Conservation (phyloP, 1,284 basidiomycete genomes). For the Trichosporon ovoides region DNA sequence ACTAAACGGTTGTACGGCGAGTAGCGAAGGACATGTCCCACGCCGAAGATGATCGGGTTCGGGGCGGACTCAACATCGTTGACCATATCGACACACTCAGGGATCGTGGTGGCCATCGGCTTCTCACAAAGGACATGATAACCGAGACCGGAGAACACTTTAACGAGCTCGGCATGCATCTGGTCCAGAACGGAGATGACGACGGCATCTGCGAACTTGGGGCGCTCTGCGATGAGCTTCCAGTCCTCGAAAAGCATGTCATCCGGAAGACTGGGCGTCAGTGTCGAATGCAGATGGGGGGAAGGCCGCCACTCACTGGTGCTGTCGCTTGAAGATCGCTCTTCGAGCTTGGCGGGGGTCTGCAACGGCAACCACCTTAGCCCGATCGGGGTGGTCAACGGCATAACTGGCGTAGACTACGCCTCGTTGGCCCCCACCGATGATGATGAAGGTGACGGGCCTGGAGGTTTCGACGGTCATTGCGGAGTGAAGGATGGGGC, state of each 20-base stretch:
- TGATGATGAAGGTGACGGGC: conserved; percentile 54
- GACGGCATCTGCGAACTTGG: conserved; percentile 70
- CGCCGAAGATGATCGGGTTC: conserved; percentile 62
- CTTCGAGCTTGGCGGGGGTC: conserved; percentile 69
- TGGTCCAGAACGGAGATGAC: conserved; percentile 65
- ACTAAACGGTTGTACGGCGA: conserved; percentile 71
- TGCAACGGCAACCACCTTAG: conserved; percentile 72
- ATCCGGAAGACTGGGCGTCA: conserved; percentile 52
- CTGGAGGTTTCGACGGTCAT: conserved; percentile 15
- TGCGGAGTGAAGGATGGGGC: too few relatives aligned
- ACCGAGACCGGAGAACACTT: conserved; percentile 68
- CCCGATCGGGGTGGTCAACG: conserved; percentile 56
- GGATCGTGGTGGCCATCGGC: conserved; percentile 71
- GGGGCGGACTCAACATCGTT: conserved; percentile 59
- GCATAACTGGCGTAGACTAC: conserved; percentile 67
- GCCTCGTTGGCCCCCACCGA: conserved; percentile 78
- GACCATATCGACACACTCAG: conserved; percentile 70
- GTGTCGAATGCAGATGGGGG: not conserved
- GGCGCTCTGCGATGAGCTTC: conserved; percentile 62
- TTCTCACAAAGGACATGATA: conserved; percentile 86
- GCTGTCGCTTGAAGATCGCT: conserved; percentile 55
- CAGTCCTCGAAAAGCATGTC: conserved; percentile 65
- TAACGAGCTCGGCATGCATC: conserved; percentile 66
- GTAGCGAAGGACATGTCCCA: conserved; percentile 81
- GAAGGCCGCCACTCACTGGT: conserved; percentile 43